These are phyloP conservation scores for Lactarius tabidus DNA, from an alignment of 768 basidiomycete species.

Conservation along the genomic window DNA sequence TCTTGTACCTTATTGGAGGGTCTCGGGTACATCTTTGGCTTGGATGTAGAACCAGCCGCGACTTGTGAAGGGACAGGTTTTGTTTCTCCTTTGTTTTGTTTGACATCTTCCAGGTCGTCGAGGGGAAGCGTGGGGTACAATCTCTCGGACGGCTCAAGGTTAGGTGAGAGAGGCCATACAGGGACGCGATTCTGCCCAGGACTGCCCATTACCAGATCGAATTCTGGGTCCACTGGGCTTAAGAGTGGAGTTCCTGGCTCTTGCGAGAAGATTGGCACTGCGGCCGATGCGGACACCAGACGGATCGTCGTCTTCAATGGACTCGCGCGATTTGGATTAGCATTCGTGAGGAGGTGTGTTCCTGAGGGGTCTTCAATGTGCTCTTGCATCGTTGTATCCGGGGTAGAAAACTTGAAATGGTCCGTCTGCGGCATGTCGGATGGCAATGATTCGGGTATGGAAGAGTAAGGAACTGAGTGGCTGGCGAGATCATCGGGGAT, in stretches of 20 bases:
- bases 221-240: conserved; percentile 59
- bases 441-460: conserved; percentile 21
- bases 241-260: conserved; percentile 55
- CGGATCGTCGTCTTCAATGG: conserved; percentile 41
- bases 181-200: conserved; percentile 35
- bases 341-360: conserved; percentile 54
- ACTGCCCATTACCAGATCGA: conserved; percentile 61
- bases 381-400: conserved; percentile 31
- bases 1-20: conserved; percentile 35
- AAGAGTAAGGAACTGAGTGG: conserved; percentile 23
- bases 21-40: conserved; percentile 30
- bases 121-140: conserved; percentile 41
- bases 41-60: conserved; percentile 29
- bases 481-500: conserved; percentile 21
- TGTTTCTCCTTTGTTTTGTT: conserved; percentile 28
- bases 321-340: conserved; percentile 50
- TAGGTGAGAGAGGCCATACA: conserved; percentile 43
- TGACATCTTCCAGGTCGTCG: conserved; percentile 26
- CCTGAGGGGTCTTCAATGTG: conserved; percentile 66
- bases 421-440: conserved; percentile 41
- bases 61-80: conserved; percentile 33
- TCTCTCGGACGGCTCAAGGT: conserved; percentile 27
- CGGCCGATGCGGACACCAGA: conserved; percentile 35
- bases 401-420: conserved; percentile 45
- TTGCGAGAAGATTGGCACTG: conserved; percentile 10